Evolutionary conservation across 1,284 basidiomycete species (phyloP).

Genomic region (Chalciporus piperatoides): DNA sequence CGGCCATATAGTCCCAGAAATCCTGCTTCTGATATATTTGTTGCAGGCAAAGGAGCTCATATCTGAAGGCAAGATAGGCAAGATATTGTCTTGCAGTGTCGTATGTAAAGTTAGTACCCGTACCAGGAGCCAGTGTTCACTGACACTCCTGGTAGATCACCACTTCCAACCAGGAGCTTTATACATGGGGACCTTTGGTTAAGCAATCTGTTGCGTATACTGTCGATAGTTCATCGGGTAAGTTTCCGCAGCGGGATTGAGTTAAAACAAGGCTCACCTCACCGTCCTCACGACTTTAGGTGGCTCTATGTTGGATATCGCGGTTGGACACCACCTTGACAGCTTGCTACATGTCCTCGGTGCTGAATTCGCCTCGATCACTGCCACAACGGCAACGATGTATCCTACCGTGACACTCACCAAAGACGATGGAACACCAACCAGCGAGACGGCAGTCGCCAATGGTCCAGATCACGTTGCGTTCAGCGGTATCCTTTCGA

Average conservation of each 20-base stretch:
- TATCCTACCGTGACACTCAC: constrained; percentile 12
- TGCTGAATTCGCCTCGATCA: constrained; percentile 9
- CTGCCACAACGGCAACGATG: constrained; percentile 11
- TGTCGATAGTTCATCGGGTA: constrained; percentile 8
- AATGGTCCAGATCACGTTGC: constrained; percentile 13
- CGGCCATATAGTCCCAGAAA: too few species aligned
- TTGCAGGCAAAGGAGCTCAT: constrained; percentile 15
- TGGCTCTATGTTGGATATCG: constrained; percentile 11
- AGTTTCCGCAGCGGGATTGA: not conserved
- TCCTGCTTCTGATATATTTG: not conserved
- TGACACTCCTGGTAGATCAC: constrained; percentile 4
- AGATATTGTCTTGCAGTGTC: constrained; percentile 14
- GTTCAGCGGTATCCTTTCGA: constrained; percentile 11
- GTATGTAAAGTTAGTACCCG: too few species aligned
- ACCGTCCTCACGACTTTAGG: constrained; percentile 2
- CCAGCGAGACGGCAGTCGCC: constrained; percentile 5
- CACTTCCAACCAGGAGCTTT: constrained; percentile 5
- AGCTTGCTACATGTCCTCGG: constrained; percentile 16
- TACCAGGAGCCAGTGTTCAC: too few species aligned
- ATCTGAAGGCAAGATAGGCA: constrained; percentile 11
- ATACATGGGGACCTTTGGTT: constrained; percentile 11
- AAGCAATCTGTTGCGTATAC: constrained; percentile 7
- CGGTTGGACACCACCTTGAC: constrained; percentile 13
- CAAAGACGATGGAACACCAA: constrained; percentile 15
- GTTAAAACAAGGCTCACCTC: not conserved